Percentiles rank a stretch among this genome's conserved stretches.
Conservation (phyloP, 2,329 filamentous ascomycete genomes). For the Diplodia sapinea region DNA sequence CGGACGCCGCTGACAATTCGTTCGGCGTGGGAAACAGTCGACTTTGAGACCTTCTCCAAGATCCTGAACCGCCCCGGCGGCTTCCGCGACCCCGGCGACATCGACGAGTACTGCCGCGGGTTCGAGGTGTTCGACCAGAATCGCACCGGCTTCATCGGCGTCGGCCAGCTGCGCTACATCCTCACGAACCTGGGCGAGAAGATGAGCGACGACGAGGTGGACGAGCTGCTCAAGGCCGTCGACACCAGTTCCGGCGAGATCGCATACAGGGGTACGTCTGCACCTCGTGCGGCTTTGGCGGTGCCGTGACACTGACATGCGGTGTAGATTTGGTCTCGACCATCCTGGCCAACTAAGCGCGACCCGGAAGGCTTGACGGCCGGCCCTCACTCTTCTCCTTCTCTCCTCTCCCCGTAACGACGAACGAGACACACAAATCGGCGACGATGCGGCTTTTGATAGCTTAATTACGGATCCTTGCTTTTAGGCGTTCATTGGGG, state of each 20-base stretch:
- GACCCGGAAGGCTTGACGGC: background rate
- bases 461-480: constrained; percentile 26
- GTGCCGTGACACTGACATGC: background rate
- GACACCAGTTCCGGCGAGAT: constrained; percentile 96
- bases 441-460: constrained; percentile 21
- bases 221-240: constrained; percentile 97
- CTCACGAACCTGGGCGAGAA: constrained; percentile 98
- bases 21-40: constrained; percentile 64
- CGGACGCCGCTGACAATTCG: constrained; percentile 60
- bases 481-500: constrained; percentile 24
- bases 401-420: constrained; percentile 19
- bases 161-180: constrained; percentile 97
- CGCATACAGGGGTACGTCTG: constrained; percentile 84
- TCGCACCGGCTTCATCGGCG: constrained; percentile 95
- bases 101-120: constrained; percentile 96
- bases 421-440: constrained; percentile 21
- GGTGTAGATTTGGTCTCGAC: constrained; percentile 29
- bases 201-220: constrained; percentile 98
- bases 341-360: constrained; percentile 31
- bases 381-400: constrained; percentile 2
- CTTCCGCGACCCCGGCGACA: constrained; percentile 97
- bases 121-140: constrained; percentile 99
- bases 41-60: constrained; percentile 96
- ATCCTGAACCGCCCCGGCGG: constrained; percentile 96
- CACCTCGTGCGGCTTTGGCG: background rate